Evolutionary conservation across 192 early-diverging fungal species (phyloP), one percentile per base, ranked within the genome.

Genomic region (Coemansia sp.): DNA sequence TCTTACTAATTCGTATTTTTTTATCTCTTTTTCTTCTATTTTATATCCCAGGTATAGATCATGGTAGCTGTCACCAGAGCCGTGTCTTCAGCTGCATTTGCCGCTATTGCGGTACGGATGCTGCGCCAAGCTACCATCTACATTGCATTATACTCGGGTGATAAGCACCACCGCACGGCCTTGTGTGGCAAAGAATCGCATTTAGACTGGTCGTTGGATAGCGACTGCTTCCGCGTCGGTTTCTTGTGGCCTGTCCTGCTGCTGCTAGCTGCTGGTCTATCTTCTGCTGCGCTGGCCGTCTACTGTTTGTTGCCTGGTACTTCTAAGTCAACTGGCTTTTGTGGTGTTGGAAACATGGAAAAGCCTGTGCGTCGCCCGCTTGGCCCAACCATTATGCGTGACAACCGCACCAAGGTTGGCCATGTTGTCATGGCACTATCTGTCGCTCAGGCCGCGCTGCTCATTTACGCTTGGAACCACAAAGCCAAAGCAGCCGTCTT

Each of bases 201-300:
- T 21, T 72, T 63, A 51, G 23, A 39, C 4, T 70, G 68, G 68
- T 38, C 74, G 14, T 39, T 63, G 2, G 9, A 29, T 15, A 69
- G 46, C 64, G 64, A 70, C n/a, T 66, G 61, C 23, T 71, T 71
- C 38, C 74, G 74, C 3, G 21, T 17, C 6, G 41, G 62, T 36
- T 25, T 60, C 6, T 46, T 74, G 5, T 79, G 77, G 77, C 72
- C 77, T 7, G 61, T 64, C 14, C 27, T 68, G 23, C 51, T 79
- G 5, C 45, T 70, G 4, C 9, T 45, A n/a, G 53, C 44, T 0
- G 42, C 38, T 0, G 21, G 12, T 14, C 0, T 21, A 3, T 14
- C 72, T 10, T 48, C 61, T 2, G 17, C 65, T 8, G 42, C 17
- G 0, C 69, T 70, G 11, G 58, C 63, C 3, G 58, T 27, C 9